These are phyloP conservation scores for Septoria petroselini DNA, from an alignment of 2,329 filamentous ascomycete genomes.

Conservation along the genomic window DNA sequence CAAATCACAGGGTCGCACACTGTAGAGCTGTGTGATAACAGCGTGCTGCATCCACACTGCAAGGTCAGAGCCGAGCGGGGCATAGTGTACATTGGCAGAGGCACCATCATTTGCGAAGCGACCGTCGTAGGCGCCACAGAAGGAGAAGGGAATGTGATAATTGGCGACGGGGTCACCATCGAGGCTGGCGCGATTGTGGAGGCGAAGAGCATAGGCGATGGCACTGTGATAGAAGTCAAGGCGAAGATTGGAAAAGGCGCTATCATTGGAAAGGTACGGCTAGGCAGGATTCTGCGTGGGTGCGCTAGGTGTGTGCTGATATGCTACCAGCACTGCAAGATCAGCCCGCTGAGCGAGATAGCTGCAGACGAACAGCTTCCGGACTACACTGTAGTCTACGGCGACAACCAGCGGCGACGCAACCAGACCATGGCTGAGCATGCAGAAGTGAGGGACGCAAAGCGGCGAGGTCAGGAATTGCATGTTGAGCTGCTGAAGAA, in stretches of 20 bases:
- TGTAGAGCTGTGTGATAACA: slow-evolving; percentile 73
- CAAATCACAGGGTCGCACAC: slow-evolving; percentile 66
- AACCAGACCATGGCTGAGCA: slow-evolving; percentile 40
- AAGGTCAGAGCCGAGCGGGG: slow-evolving; percentile 46
- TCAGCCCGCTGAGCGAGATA: slow-evolving; percentile 41
- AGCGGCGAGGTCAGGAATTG: slow-evolving; percentile 35
- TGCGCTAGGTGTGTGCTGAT: slow-evolving; percentile 5
- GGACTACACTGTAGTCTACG: slow-evolving; percentile 48
- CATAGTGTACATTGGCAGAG: slow-evolving; percentile 45
- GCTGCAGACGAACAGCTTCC: slow-evolving; percentile 40
- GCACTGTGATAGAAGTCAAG: slow-evolving; percentile 33
- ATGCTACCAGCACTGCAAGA: slow-evolving; percentile 43
- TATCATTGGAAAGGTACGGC: slow-evolving; percentile 44
- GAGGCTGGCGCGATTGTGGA: slow-evolving; percentile 45
- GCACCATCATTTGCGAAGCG: slow-evolving; percentile 74
- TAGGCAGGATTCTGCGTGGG: slow-evolving; percentile 1
- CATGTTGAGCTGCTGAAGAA: slow-evolving; percentile 35
- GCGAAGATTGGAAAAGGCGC: slow-evolving; percentile 39
- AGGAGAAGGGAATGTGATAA: slow-evolving; percentile 36
- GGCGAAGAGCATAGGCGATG: slow-evolving; percentile 33
- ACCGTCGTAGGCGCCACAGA: slow-evolving; percentile 38
- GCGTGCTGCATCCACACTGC: slow-evolving; percentile 80
- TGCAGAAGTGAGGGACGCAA: slow-evolving; percentile 33
- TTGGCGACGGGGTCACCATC: slow-evolving; percentile 45
- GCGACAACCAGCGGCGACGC: slow-evolving; percentile 39